phyloP scores from a whole-genome alignment of 1,139 yeast genomes.

The Eremothecium gossypii region DNA sequence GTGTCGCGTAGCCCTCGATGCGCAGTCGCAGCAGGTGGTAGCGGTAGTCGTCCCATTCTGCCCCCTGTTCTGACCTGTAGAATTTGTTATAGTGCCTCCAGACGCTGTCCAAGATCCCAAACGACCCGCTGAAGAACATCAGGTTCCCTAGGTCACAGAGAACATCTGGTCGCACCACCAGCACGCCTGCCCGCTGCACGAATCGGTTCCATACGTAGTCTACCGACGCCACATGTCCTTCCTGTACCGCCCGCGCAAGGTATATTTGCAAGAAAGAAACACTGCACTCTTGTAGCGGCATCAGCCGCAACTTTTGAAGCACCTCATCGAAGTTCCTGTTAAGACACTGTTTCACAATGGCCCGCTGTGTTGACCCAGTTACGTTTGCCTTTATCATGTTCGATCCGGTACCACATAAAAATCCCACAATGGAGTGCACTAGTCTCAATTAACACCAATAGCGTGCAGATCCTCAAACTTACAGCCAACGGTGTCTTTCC shows the following conservation, averaged over 20 bases:
- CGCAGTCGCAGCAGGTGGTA: conserved; percentile 20
- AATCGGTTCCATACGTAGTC: conserved; percentile 25
- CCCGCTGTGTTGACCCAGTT: no score
- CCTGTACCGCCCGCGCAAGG: conserved; percentile 19
- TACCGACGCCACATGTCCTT: conserved; percentile 23
- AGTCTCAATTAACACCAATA: no score
- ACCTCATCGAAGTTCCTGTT: conserved; percentile 20
- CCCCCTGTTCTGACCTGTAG: conserved; percentile 6
- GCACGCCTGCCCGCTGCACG: conserved; percentile 15
- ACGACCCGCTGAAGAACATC: conserved; percentile 17
- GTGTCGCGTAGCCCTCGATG: conserved; percentile 25
- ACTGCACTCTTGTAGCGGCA: conserved; percentile 18
- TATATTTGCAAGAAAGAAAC: conserved; percentile 19
- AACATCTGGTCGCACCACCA: conserved; percentile 18
- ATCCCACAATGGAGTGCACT: no score
- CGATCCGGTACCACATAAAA: no score
- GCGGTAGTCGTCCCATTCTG: conserved; percentile 10
- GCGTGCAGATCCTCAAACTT: no score
- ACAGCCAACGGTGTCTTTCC: no score
- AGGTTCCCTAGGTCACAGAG: conserved; percentile 22
- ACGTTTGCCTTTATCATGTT: no score
- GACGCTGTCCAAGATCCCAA: conserved; percentile 18
- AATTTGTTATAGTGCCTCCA: conserved; percentile 16
- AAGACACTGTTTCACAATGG: conserved; percentile 12
- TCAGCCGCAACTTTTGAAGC: conserved; percentile 10